Evolutionary conservation across 257 asterid genomes (phyloP).

Genomic region (Solanum appendiculatum): DNA sequence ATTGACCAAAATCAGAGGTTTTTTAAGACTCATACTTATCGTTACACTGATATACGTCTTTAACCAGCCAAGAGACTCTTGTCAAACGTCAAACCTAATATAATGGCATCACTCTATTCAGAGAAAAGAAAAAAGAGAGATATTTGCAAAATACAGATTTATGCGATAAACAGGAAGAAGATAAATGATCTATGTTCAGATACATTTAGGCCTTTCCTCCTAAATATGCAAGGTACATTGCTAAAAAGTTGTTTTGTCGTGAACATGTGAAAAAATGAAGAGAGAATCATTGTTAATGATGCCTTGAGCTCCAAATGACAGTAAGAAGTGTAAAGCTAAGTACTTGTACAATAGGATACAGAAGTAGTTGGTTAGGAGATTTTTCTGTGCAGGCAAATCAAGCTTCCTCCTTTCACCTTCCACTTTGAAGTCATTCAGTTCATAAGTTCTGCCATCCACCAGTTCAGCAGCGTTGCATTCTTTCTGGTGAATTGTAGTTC

Average conservation of each 20-base stretch:
- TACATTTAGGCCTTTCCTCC: background rate
- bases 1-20: background rate
- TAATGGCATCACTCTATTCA: background rate
- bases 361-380: constrained; percentile 85
- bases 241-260: background rate
- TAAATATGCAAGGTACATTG: background rate
- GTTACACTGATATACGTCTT: background rate
- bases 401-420: constrained; percentile 53
- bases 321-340: background rate
- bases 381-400: constrained; percentile 88
- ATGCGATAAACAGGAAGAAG: background rate
- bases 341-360: constrained; percentile 54
- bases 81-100: background rate
- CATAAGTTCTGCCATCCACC: constrained; percentile 33
- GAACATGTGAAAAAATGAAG: background rate
- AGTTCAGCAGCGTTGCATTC: constrained; percentile 26
- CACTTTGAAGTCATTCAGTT: constrained; percentile 50
- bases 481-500: constrained; percentile 19
- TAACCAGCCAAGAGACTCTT: background rate
- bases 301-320: background rate
- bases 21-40: background rate
- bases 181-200: background rate
- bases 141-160: background rate
- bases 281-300: background rate
- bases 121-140: background rate